phyloP scores from a whole-genome alignment of 1,284 basidiomycete species.

The Meira nashicola region DNA sequence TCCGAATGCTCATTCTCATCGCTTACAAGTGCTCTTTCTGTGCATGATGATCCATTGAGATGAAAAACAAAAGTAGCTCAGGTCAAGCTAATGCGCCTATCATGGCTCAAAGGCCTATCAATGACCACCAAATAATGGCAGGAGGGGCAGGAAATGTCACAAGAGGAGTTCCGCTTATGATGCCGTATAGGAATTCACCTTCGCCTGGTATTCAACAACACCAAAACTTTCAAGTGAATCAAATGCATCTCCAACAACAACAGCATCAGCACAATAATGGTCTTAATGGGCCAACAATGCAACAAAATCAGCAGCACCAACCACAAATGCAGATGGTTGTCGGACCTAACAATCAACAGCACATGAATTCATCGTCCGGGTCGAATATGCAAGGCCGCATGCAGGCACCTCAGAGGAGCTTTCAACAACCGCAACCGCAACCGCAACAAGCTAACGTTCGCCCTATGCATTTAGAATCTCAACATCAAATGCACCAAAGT shows the following conservation, averaged over 20 bases:
- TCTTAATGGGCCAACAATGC: background rate
- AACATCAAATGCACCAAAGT: background rate
- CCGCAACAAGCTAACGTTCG: background rate
- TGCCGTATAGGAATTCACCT: no score
- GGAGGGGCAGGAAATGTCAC: no score
- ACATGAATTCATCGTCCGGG: background rate
- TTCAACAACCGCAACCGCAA: background rate
- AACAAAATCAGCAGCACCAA: background rate
- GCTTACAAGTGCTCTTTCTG: no score
- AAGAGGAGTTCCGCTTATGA: no score
- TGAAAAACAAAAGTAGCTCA: no score
- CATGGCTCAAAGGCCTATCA: no score
- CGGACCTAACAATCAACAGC: background rate
- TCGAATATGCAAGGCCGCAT: background rate
- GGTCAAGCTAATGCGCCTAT: no score
- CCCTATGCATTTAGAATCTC: background rate
- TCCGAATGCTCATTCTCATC: no score
- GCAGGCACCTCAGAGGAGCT: background rate
- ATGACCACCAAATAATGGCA: no score
- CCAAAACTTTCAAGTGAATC: background rate
- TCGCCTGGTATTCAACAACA: background rate
- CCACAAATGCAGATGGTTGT: background rate
- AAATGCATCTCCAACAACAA: slow-evolving; percentile 7
- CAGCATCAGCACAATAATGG: slow-evolving; percentile 10
- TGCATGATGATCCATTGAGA: no score